phyloP scores from a whole-genome alignment of 148 eudicot species.

The Nepenthes mirabilis region DNA sequence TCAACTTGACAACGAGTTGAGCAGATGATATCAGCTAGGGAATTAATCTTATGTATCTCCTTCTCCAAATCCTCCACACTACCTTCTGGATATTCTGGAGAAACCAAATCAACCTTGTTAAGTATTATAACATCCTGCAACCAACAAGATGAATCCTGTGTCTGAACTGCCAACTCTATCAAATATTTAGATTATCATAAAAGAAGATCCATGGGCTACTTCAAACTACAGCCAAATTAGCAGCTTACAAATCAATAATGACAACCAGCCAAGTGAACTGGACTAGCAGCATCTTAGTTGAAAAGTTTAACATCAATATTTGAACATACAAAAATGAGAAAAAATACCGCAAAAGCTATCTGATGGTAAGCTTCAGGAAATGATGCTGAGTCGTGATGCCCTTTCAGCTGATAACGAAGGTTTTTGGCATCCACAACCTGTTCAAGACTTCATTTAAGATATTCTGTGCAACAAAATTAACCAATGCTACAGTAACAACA shows the following conservation, averaged over 20 bases:
- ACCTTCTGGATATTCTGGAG: conserved; percentile 48
- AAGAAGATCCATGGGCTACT: too few relatives aligned
- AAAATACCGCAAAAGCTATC: conserved; percentile 83
- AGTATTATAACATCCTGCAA: conserved; percentile 83
- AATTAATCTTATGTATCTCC: conserved; percentile 72
- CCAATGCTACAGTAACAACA: background rate
- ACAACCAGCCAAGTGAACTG: too few relatives aligned
- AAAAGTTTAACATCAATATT: background rate
- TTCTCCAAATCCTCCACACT: conserved; percentile 68
- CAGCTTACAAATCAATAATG: too few relatives aligned
- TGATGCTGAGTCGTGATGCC: conserved; percentile 58
- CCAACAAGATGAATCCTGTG: conserved; percentile 11
- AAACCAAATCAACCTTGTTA: conserved; percentile 81
- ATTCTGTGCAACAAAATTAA: too few relatives aligned
- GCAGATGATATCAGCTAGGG: conserved; percentile 60
- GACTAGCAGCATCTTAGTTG: background rate
- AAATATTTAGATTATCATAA: background rate
- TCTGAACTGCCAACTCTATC: background rate
- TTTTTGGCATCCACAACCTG: conserved; percentile 96
- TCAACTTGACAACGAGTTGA: conserved; percentile 91
- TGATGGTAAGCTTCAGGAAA: conserved; percentile 92
- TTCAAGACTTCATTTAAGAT: conserved; percentile 3
- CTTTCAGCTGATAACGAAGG: conserved; percentile 72
- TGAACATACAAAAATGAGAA: conserved; percentile 1
- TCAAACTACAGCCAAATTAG: too few relatives aligned